Evolutionary conservation across 1,284 basidiomycete species (phyloP).

Genomic region (Neolentinus lepideus): DNA sequence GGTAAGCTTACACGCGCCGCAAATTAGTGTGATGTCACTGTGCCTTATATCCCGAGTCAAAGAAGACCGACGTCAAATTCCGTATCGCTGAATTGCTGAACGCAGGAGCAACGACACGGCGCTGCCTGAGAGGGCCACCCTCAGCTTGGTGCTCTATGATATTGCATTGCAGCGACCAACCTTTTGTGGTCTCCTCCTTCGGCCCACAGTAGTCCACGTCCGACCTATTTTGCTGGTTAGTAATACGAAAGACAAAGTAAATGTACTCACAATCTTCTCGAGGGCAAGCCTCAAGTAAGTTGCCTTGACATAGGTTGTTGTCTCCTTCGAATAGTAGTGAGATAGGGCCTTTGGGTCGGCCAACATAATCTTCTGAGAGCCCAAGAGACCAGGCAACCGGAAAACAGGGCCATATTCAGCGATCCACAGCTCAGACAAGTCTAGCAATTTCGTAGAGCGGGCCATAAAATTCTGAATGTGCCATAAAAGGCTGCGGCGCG

Average conservation of each 20-base stretch:
- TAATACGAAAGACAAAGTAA: neutral
- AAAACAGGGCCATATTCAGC: neutral
- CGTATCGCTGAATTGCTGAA: slow-evolving; percentile 34
- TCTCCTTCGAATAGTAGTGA: neutral
- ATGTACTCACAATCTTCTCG: neutral
- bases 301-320: neutral
- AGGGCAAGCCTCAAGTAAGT: neutral
- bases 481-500: neutral
- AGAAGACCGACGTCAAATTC: slow-evolving; percentile 27
- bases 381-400: neutral
- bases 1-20: too few species aligned
- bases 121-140: slow-evolving; percentile 22
- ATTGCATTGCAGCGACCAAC: neutral
- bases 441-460: neutral
- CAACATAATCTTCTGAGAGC: neutral
- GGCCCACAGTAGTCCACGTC: neutral
- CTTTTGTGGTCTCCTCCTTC: neutral
- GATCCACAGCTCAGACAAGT: neutral
- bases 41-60: slow-evolving; percentile 38
- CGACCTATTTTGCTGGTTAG: neutral
- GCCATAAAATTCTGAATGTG: neutral
- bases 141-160: neutral
- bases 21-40: too few species aligned
- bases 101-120: slow-evolving; percentile 31
- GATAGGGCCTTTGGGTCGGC: neutral